Conservation (phyloP, 495 filamentous ascomycete species). For the Neurospora intermedia region DNA sequence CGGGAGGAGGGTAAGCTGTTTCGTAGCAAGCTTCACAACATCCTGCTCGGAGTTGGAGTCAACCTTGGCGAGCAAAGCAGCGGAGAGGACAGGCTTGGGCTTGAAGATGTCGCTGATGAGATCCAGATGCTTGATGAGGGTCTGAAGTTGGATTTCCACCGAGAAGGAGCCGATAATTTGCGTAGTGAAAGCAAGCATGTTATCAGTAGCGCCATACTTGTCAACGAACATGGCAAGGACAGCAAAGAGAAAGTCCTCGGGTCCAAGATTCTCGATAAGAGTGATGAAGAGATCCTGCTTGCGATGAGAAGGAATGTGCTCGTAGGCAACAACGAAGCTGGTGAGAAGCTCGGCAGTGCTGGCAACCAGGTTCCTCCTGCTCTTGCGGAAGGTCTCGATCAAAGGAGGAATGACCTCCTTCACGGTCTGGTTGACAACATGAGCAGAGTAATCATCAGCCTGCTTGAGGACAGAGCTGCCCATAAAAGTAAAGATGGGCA, state of each 20-base stretch:
- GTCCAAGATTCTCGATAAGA: slow-evolving; percentile 69
- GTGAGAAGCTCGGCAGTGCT: slow-evolving; percentile 77
- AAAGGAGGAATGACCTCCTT: slow-evolving; percentile 82
- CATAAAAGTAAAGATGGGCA: slow-evolving; percentile 99
- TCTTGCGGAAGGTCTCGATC: slow-evolving; percentile 71
- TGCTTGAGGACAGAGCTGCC: slow-evolving; percentile 76
- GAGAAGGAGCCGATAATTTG: slow-evolving; percentile 46
- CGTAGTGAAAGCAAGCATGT: slow-evolving; percentile 39
- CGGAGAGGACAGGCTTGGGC: slow-evolving; percentile 56
- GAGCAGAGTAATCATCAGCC: slow-evolving; percentile 89
- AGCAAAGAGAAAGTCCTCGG: slow-evolving; percentile 69
- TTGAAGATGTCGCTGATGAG: slow-evolving; percentile 63
- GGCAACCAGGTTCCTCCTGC: slow-evolving; percentile 62
- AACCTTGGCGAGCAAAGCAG: slow-evolving; percentile 54
- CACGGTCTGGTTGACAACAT: slow-evolving; percentile 84
- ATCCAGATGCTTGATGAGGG: slow-evolving; percentile 59
- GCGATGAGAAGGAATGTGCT: slow-evolving; percentile 81
- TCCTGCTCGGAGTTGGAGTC: slow-evolving; percentile 46
- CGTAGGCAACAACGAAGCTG: slow-evolving; percentile 89
- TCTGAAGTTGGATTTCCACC: slow-evolving; percentile 57
- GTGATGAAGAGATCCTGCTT: slow-evolving; percentile 70
- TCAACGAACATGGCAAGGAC: slow-evolving; percentile 62
- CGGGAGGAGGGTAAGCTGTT: slow-evolving; percentile 51
- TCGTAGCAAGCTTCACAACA: slow-evolving; percentile 46
- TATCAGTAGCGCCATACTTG: slow-evolving; percentile 47